Base-by-base conservation (phyloP, 2,329 filamentous ascomycete species). In the Dactylonectria estremocensis region DNA sequence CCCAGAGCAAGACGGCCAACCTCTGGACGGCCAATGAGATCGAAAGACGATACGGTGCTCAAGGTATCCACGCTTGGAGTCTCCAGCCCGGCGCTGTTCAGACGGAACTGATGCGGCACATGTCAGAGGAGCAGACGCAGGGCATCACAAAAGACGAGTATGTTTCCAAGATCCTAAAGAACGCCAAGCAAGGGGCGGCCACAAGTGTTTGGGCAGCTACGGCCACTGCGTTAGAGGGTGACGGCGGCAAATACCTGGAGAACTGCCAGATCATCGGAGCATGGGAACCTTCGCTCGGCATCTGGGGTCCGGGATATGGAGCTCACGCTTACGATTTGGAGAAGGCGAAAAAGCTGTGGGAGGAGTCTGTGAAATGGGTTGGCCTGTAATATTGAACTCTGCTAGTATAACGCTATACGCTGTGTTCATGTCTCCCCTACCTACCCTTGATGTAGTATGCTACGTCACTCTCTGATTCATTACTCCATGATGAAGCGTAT, bases 1-100 rank as follows among this genome's bases (percentile, higher is more conserved):
- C 79, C 0, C 82, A 87, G 69, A 77, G 79, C 53, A 89, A 89
- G 72, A 81, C 82, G 1, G 85, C 87, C n/a, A 87, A 85, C 69
- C 81, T 88, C 24, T 85, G 81, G 68, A 83, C 86, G 69, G 82
- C 61, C 2, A 64, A 64, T 35, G 61, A 64, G 18, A 46, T 59
- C n/a, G 61, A 64, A 5, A 14, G 55, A n/a, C 54, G 61, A 11
- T 59, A 64, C 31, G 61, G 54, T 2, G 22, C 46, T 14, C 14
- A 48, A 20, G 81, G 83, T 22, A 65, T 88, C 0, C 84, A 84
- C 22, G 52, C 61, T 6, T 58, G 24, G 3, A 66, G 61, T 35
- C 31, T 69, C 24, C 57, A 69, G 18, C 63, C 64, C 35, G 67
- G 62, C 2, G 78, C 80, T 3, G 85, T 88, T 69, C 16, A 50